Evolutionary conservation across 805 yeast genomes (phyloP), one percentile per base, ranked within the genome.

Genomic region (Starmerella cellae): DNA sequence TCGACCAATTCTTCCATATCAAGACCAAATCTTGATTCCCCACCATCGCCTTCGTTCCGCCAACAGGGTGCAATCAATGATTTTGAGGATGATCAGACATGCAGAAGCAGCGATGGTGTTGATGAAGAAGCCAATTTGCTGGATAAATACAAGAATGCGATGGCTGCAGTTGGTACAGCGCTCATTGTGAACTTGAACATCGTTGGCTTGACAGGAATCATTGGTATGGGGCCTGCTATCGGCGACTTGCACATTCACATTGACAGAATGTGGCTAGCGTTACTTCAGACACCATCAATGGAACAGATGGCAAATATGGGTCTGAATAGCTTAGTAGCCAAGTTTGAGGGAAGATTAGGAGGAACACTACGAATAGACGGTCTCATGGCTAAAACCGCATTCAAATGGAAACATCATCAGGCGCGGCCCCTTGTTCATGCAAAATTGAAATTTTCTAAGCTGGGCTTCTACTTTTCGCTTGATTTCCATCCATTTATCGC

Each of bases 401-500:
- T 85, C 13, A 69, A 73, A 27, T 88, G 95, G 94, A 72, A 74
- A 16, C 61, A 63, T 3, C 55, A 63, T 4, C 60, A 68, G 23
- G 73, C 66, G 33, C 63, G 79, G 9, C 96, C 97, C 0, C 58
- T 82, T 44, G 77, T 88, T 2, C 68, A 76, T 19, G 56, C 80
- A 2, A 67, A 79, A 0, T 64, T 74, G 3, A 76, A 79, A 0
- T 56, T 84, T 26, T 74, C 65, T 2, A 62, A 67, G 3, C 52
- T 82, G 18, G 74, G 76, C 22, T 53, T 73, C 2, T 80, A 79
- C 53, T 62, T 77, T 4, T 76, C 85, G 0, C 75, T 88, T 53
- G 97, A 91, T 57, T 84, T 76, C 57, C 95, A 88, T 56, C 74
- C 82, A 16, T 85, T 91, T 58, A 70, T 82, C 27, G 71, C 88